phyloP scores from a whole-genome alignment of 2,329 filamentous ascomycete genomes.

The Magnaporthales sp. region DNA sequence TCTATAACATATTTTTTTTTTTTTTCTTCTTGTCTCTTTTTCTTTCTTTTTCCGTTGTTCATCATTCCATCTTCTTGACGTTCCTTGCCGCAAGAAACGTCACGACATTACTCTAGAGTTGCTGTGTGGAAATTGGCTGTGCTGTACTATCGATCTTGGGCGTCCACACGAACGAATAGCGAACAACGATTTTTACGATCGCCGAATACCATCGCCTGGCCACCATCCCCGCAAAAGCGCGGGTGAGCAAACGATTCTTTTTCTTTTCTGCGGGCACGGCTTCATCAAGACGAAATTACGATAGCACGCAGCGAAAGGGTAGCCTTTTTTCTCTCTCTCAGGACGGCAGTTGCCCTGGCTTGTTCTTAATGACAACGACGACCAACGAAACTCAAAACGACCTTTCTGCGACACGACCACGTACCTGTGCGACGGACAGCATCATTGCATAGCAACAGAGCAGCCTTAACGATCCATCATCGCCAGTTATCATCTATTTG shows the following conservation, averaged over 20 bases:
- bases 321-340: slow-evolving; percentile 4
- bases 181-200: not conserved
- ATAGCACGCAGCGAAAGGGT: slow-evolving; percentile 6
- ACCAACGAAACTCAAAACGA: not conserved
- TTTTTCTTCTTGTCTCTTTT: slow-evolving; percentile 9
- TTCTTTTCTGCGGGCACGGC: slow-evolving; percentile 7
- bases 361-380: not conserved
- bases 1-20: slow-evolving; percentile 6
- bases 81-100: not conserved
- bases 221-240: not conserved
- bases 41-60: slow-evolving; percentile 5
- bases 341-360: not conserved
- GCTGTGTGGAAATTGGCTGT: slow-evolving; percentile 1
- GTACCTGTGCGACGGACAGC: not conserved
- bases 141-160: not conserved
- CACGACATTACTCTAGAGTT: not conserved
- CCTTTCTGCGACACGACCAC: not conserved
- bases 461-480: not conserved
- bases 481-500: not conserved
- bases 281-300: slow-evolving; percentile 4
- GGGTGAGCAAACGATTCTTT: slow-evolving; percentile 4
- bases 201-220: not conserved
- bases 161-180: not conserved
- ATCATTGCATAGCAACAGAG: not conserved
- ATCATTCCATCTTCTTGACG: not conserved